Conservation (phyloP, 2,329 filamentous ascomycete species). For the Claviceps fusiformis region DNA sequence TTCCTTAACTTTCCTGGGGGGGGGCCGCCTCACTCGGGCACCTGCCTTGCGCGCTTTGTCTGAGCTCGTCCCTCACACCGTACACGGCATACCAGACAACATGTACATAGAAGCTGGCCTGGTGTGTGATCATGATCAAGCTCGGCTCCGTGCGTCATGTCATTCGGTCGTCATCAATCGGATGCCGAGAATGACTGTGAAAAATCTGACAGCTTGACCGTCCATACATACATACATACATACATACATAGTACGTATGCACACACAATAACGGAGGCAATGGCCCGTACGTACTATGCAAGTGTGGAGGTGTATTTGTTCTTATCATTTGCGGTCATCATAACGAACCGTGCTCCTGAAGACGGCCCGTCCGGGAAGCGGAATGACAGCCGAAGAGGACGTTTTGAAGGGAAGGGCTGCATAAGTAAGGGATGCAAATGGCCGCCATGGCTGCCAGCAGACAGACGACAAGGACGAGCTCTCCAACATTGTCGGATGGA, state of each 20-base stretch:
- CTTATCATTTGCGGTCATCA: not conserved
- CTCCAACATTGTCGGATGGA: not conserved
- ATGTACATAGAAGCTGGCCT: not conserved
- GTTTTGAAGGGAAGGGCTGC: conserved; percentile 3
- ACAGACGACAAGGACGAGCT: not conserved
- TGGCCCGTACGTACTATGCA: not conserved
- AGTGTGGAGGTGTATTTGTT: not conserved
- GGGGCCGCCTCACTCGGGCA: no score
- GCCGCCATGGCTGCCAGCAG: no score
- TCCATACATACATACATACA: not conserved
- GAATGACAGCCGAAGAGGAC: conserved; percentile 2
- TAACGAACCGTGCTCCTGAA: conserved; percentile 3
- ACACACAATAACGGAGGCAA: not conserved
- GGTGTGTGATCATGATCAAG: not conserved
- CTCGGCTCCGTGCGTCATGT: not conserved
- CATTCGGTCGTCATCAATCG: not conserved
- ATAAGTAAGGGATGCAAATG: conserved; percentile 1
- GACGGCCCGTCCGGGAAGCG: conserved; percentile 5
- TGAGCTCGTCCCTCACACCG: not conserved
- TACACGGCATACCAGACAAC: not conserved
- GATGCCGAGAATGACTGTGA: not conserved
- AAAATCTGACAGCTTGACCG: not conserved
- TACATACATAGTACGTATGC: not conserved
- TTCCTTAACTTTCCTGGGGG: no score
- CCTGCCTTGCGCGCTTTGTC: not conserved